Evolutionary conservation across 345 rosid species (phyloP), one percentile per base, ranked within the genome.

Genomic region (Salix brachista): DNA sequence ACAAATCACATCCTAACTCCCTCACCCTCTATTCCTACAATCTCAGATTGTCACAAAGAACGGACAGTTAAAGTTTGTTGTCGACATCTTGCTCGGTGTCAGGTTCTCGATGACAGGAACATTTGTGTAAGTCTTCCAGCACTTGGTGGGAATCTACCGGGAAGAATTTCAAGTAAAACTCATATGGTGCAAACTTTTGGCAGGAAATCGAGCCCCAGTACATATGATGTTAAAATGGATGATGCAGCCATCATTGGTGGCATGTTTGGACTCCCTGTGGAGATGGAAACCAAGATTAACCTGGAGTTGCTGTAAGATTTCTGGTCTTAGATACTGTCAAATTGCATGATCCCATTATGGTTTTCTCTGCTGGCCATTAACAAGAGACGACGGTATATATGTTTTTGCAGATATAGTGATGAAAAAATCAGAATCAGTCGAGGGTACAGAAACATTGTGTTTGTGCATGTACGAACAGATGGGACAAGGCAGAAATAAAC

Each of bases 171-270:
- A n/a, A 32, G 12, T 46, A 60, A 25, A 19, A 19, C 70, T n/a
- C 8, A 48, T 17, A 65, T 18, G 8, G 16, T 21, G 58, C 19
- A 14, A 70, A 61, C 34, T 54, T 14, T 65, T 54, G 65, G 70
- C 86, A 93, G 98, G 82, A 91, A 89, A 86, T 83, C 87, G 8
- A 80, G 83, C 19, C 21, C 65, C 50, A 84, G 79, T 56, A 82
- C 79, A 2, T 91, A 93, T 65, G 80, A 86, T 3, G 78, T 91
- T 52, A 81, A 73, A 34, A 93, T 95, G 99, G 87, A 95, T 23
- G 97, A 95, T 41, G 91, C 92, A 71, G 99, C 97, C 56, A 90
- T 95, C 37, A 85, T 95, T 21, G 92, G 81, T 1, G 97, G 99
- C 32, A 84, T 87, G 37, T 88, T 89, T 73, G 97, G 99, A 67